Base-by-base conservation (phyloP, 495 filamentous ascomycete genomes). In the Trichoderma orchidacearum region DNA sequence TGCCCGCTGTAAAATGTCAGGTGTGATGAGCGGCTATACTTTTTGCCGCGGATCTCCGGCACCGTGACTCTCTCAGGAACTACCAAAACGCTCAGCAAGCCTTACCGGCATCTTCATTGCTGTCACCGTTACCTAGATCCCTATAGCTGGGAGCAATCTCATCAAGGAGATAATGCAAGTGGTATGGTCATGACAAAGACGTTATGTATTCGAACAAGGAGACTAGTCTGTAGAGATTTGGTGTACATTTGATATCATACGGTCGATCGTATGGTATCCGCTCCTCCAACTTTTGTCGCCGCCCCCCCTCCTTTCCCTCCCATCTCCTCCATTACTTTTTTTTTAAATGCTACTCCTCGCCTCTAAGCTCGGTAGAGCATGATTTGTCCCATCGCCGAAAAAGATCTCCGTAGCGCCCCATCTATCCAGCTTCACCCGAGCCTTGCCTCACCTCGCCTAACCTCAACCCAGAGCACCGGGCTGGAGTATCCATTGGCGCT, bases 131-230 rank as follows among this genome's bases (percentile, higher is more conserved):
- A n/a, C n/a, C n/a, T n/a, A n/a, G n/a, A n/a, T n/a, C n/a, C n/a
- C n/a, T n/a, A n/a, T n/a, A n/a, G n/a, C n/a, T n/a, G n/a, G n/a
- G n/a, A n/a, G n/a, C n/a, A n/a, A n/a, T n/a, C n/a, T n/a, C n/a
- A n/a, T n/a, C n/a, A n/a, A n/a, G n/a, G n/a, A n/a, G n/a, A n/a
- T n/a, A n/a, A n/a, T n/a, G n/a, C n/a, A n/a, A n/a, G n/a, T n/a
- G n/a, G n/a, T n/a, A n/a, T n/a, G n/a, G 41, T 48, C 41, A 27
- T 48, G 41, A 48, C 41, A 48, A 48, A 48, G 41, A 48, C 41
- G 41, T 48, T 48, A 48, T 23, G 7, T 48, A 48, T 48, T 48
- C 11, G n/a, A 48, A 48, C 41, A 48, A 48, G 41, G 41, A 48
- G 41, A 48, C 41, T 48, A 48, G 23, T 48, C 41, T 48, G 41